Conservation (phyloP, 768 basidiomycete species). For the Tricholoma bakamatsutake region DNA sequence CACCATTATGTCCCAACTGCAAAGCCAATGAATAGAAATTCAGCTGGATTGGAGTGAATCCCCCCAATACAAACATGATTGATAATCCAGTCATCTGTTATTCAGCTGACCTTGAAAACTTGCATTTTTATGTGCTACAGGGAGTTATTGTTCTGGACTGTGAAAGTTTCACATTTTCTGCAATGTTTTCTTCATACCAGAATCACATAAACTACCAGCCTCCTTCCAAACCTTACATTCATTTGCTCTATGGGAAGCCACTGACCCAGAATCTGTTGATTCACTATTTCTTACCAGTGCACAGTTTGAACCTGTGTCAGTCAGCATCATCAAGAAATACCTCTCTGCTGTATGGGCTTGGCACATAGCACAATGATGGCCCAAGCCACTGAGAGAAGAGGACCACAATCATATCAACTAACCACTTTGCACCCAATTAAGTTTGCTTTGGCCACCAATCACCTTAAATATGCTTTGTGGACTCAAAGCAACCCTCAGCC, state of each 20-base stretch:
- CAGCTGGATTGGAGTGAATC: too few relatives aligned
- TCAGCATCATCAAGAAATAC: conserved; percentile 1
- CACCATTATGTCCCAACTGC: conserved; percentile 18
- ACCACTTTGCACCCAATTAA: not conserved
- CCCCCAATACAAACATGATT: conserved; percentile 15
- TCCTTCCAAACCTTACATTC: conserved; percentile 2
- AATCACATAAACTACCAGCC: not conserved
- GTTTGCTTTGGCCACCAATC: conserved; percentile 2
- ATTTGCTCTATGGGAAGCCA: not conserved
- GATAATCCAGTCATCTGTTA: not conserved
- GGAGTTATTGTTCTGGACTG: not conserved
- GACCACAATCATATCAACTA: not conserved
- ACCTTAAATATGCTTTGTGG: conserved; percentile 3
- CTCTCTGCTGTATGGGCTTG: conserved; percentile 7
- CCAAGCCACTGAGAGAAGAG: conserved; percentile 1
- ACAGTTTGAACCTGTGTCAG: conserved; percentile 4
- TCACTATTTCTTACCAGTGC: not conserved
- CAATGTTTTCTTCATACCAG: not conserved
- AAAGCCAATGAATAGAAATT: conserved; percentile 19
- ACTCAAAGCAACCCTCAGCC: too few relatives aligned
- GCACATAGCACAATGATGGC: not conserved
- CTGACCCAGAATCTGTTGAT: not conserved
- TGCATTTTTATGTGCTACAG: not conserved
- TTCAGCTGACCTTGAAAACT: not conserved
- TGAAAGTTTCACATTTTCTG: conserved; percentile 4